Base-by-base conservation (phyloP, 2,329 filamentous ascomycete species). In the Penicillium sp. region DNA sequence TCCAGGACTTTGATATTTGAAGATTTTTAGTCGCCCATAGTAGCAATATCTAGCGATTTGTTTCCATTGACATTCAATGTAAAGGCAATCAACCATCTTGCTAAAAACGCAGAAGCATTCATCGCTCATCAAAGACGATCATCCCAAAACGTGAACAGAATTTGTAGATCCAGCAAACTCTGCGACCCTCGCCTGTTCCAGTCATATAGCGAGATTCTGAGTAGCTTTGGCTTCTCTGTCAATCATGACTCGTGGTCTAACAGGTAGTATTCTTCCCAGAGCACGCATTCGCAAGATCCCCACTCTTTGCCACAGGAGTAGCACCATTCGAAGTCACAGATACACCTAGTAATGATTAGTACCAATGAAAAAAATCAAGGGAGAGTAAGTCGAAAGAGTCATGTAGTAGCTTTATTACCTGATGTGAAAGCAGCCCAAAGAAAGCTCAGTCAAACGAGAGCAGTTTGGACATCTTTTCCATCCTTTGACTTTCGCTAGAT, bases 391-490 rank as follows among this genome's bases (percentile, higher is more conserved):
- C 7, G 5, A n/a, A 36, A n/a, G 13, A 34, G 27, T 7, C n/a
- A 10, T 21, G 8, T 7, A 40, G n/a, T 16, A 48, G 21, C 7
- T 3, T 9, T 5, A 44, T 53, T 48, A 48, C 50, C 5, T 53
- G 29, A 53, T 53, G 9, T 53, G 50, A 32, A 36, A 18, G 36
- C 50, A 53, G 11, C 50, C 50, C 16, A 22, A 48, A 7, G 22
- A 18, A 13, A 48, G 50, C 38, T 53, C 50, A 36, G 48, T 48
- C 38, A 53, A 24, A 21, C 50, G 50, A 32, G 36, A 21, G 29
- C 50, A 53, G 7, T 36, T 42, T 4, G 44, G 32, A 29, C 50
- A 53, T 14, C 50, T 45, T 22, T 53, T 27, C 50, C 50, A 53
- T 16, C 40, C 16, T 21, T 53, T 27, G 13, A 21, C 7, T 5